Evolutionary conservation across 768 basidiomycete genomes (phyloP), one percentile per base, ranked within the genome.

Genomic region (Calvatia gigantea): DNA sequence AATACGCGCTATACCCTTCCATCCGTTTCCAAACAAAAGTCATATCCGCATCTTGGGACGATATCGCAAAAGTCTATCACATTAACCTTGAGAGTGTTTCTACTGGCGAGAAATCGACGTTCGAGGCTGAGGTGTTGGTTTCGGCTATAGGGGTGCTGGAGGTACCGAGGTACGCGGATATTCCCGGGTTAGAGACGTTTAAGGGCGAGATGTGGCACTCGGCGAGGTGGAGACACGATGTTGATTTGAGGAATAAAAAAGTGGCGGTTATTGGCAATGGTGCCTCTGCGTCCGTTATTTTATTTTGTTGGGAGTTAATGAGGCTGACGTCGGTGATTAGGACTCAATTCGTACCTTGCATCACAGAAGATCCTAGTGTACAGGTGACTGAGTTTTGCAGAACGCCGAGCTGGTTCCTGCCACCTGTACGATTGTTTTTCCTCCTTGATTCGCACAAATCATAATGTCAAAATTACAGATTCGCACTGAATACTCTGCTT

Each of bases 251-350:
- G 6, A 71, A 71, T 6, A 83, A 82, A 63, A 69, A 70, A 8
- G 75, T 87, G 5, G 83, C 77, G 1, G 77, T 86, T 4, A 74
- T 85, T 57, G 85, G 84, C 7, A 83, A 82, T 58, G 84, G 80
- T 1, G 74, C 75, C 35, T 80, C 80, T 29, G 81, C 76, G 75
- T 82, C 59, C 42, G 74, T 69, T n/a, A 57, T 42, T 15, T 59
- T 15, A 58, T 69, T 11, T 48, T 61, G 50, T 60, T 59, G 53
- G 28, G 43, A 48, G 32, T 9, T n/a, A 19, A 33, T 19, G 29
- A 44, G 12, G 8, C 23, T 9, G 2, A 29, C 28, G 25, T 21
- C n/a, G 46, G 28, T 31, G 25, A 59, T 17, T 57, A 83, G 83
- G 6, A 74, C 78, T 2, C 83, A 87, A 62, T 73, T 81, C 50